A percentile compares a stretch with the other conserved stretches of the same genome.
These are phyloP conservation scores for Tetracentron sinense DNA, from an alignment of 164 flowering plant genomes.

Conservation along the genomic window DNA sequence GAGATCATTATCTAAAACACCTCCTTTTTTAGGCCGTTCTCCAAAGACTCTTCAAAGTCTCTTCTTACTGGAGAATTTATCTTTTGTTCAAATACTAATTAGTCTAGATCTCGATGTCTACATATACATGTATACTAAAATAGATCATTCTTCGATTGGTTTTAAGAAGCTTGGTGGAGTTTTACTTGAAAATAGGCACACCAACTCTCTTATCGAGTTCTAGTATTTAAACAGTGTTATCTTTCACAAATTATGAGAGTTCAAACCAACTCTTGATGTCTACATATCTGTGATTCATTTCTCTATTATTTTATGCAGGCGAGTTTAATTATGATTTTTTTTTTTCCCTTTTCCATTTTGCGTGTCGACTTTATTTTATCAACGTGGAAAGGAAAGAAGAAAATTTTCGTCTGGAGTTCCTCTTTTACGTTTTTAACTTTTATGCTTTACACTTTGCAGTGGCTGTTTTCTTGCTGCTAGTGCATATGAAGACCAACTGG, in stretches of 20 bases:
- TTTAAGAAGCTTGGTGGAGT: not conserved
- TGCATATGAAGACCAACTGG: conserved; percentile 78
- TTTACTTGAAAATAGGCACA: not conserved
- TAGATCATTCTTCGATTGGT: not conserved
- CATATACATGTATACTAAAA: too few species aligned
- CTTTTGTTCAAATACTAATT: too few species aligned
- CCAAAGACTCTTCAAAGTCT: too few species aligned
- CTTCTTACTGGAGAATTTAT: too few species aligned
- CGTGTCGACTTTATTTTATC: not conserved
- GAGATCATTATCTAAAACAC: too few species aligned
- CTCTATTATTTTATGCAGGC: not conserved
- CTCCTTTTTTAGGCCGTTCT: too few species aligned
- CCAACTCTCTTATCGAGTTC: not conserved
- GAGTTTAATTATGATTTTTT: not conserved
- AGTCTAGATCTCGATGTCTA: too few species aligned
- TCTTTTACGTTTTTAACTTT: conserved; percentile 13
- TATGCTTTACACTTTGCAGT: conserved; percentile 40
- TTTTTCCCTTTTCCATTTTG: not conserved
- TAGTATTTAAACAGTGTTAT: not conserved
- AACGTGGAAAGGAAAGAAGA: not conserved
- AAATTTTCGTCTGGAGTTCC: not conserved
- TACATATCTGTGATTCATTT: not conserved
- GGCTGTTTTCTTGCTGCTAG: conserved; percentile 78
- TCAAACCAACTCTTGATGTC: too few species aligned
- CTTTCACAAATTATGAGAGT: too few species aligned